phyloP scores from a whole-genome alignment of 2,329 filamentous ascomycete genomes.

The Magnaporthales sp. region DNA sequence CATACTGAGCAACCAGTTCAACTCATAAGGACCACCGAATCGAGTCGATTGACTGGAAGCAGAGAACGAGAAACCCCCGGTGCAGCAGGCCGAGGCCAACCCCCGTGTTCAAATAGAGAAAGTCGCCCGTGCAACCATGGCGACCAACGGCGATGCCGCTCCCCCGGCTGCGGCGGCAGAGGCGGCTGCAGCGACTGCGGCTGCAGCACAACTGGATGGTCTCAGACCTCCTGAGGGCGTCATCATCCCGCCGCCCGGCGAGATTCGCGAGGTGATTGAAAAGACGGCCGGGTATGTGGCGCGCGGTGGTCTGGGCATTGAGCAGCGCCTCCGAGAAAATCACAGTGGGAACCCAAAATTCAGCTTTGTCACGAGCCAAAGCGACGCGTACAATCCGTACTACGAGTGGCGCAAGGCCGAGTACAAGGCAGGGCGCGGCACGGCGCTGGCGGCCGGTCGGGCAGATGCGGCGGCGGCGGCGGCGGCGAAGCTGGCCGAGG shows the following conservation, averaged over 20 bases:
- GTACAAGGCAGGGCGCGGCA: slow-evolving; percentile 76
- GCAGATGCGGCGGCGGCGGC: slow-evolving; percentile 51
- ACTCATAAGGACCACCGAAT: neutral
- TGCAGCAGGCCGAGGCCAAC: neutral
- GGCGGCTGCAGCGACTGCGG: slow-evolving; percentile 31
- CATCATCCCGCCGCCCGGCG: slow-evolving; percentile 76
- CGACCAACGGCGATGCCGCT: slow-evolving; percentile 39
- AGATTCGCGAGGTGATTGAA: slow-evolving; percentile 77
- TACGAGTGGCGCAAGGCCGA: slow-evolving; percentile 88
- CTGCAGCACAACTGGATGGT: slow-evolving; percentile 46
- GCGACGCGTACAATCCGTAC: slow-evolving; percentile 79
- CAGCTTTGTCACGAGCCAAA: slow-evolving; percentile 72
- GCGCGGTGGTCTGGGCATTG: slow-evolving; percentile 58
- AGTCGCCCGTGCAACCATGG: slow-evolving; percentile 5
- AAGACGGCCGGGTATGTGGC: slow-evolving; percentile 92
- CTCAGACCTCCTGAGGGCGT: slow-evolving; percentile 75
- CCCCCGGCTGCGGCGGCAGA: neutral
- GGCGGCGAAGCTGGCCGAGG: slow-evolving; percentile 39
- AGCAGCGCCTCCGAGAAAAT: slow-evolving; percentile 79
- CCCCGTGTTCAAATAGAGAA: neutral
- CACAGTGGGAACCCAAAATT: slow-evolving; percentile 82
- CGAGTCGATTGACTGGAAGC: neutral
- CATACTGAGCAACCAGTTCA: neutral
- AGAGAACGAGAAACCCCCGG: neutral
- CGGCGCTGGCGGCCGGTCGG: slow-evolving; percentile 67